phyloP scores from a whole-genome alignment of 208 protist species.

The Trypanosoma avium region DNA sequence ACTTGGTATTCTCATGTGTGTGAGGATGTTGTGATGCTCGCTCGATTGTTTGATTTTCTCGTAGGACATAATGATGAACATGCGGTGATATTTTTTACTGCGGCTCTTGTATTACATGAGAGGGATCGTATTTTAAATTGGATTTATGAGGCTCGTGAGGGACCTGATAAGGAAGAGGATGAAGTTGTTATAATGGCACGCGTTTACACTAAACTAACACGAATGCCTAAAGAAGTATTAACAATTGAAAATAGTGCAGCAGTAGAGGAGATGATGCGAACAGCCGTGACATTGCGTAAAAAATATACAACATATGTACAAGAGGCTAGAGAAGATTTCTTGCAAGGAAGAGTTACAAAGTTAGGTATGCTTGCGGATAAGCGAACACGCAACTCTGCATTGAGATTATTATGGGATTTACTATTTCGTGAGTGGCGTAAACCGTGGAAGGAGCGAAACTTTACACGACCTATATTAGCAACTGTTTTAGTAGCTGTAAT shows the following conservation, averaged over 20 bases:
- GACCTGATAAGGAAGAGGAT: conserved; percentile 34
- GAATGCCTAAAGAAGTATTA: conserved; percentile 46
- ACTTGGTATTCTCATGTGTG: conserved; percentile 83
- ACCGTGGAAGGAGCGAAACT: conserved; percentile 26
- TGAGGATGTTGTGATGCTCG: conserved; percentile 40
- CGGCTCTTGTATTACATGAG: conserved; percentile 63
- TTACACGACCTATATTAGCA: conserved; percentile 21
- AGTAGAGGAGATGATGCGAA: conserved; percentile 42
- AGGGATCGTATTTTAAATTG: conserved; percentile 47
- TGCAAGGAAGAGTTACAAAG: conserved; percentile 49
- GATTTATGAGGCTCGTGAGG: conserved; percentile 36
- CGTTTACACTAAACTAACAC: conserved; percentile 60
- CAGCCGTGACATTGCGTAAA: conserved; percentile 30
- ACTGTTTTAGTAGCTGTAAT: conserved; percentile 30
- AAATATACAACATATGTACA: conserved; percentile 31
- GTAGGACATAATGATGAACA: conserved; percentile 41
- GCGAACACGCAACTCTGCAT: conserved; percentile 64
- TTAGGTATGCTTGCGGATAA: conserved; percentile 62
- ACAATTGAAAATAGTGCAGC: conserved; percentile 24
- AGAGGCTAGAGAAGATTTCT: conserved; percentile 44
- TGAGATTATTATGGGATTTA: conserved; percentile 61
- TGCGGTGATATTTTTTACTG: conserved; percentile 72
- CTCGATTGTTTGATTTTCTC: conserved; percentile 78
- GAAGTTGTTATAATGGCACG: conserved; percentile 62
- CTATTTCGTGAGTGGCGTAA: conserved; percentile 79